Percentiles rank a stretch among this genome's conserved stretches.
Conservation (phyloP, 2,329 filamentous ascomycete genomes). For the Lecanicillium sp. region DNA sequence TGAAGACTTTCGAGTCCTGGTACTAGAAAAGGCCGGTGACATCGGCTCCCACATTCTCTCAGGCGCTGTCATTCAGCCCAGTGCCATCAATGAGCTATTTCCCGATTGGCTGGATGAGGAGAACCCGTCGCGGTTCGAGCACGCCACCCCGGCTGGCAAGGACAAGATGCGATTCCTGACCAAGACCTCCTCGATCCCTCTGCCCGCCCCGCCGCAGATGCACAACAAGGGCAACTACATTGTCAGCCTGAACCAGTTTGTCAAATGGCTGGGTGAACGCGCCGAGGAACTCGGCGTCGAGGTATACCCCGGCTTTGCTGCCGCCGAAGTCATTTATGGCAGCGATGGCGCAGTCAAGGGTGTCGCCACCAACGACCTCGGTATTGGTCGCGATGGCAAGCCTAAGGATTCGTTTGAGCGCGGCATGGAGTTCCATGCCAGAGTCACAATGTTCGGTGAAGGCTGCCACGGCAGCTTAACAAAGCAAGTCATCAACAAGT, state of each 20-base stretch:
- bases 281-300: conserved; percentile 97
- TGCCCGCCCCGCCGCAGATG: conserved; percentile 94
- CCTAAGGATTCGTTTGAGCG: conserved; percentile 88
- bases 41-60: conserved; percentile 92
- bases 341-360: conserved; percentile 83
- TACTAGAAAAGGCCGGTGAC: conserved; percentile 93
- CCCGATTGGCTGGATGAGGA: conserved; percentile 88
- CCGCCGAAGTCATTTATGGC: conserved; percentile 83
- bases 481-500: conserved; percentile 93
- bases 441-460: conserved; percentile 85
- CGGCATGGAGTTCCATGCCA: conserved; percentile 96
- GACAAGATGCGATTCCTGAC: conserved; percentile 96
- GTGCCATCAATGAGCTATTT: conserved; percentile 79
- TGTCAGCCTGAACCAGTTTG: conserved; percentile 87
- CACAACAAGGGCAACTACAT: conserved; percentile 98
- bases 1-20: conserved; percentile 86
- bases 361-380: conserved; percentile 92
- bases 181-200: conserved; percentile 65
- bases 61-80: conserved; percentile 89
- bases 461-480: conserved; percentile 93
- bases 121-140: conserved; percentile 81
- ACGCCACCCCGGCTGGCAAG: conserved; percentile 72
- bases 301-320: conserved; percentile 92
- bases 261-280: conserved; percentile 90
- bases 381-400: conserved; percentile 71